These are phyloP conservation scores for Sarcodon sp. DNA, from an alignment of 768 basidiomycete species.

Conservation along the genomic window DNA sequence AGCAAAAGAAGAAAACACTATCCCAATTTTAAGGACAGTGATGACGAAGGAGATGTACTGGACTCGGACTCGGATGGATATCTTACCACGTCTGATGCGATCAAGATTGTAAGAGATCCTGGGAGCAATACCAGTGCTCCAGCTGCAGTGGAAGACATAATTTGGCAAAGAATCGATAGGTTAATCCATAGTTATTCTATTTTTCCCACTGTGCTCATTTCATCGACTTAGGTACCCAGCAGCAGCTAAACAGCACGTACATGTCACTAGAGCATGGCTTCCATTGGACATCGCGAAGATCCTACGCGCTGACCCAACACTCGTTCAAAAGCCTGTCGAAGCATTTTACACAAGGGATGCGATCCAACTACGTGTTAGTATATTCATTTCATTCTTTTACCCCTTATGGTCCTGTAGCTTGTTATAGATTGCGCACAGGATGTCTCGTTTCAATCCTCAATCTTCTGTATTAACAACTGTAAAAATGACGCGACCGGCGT, in stretches of 20 bases:
- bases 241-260: constrained; percentile 52
- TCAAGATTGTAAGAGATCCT: constrained; percentile 45
- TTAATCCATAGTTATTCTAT: constrained; percentile 13
- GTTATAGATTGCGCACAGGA: constrained; percentile 74
- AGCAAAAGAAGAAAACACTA: constrained; percentile 38
- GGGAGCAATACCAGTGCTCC: constrained; percentile 46
- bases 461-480: constrained; percentile 49
- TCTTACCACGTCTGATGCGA: constrained; percentile 47
- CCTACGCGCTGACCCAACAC: constrained; percentile 42
- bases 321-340: constrained; percentile 82
- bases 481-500: constrained; percentile 80
- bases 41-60: constrained; percentile 34
- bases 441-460: constrained; percentile 80
- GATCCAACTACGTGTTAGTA: constrained; percentile 69
- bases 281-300: constrained; percentile 73
- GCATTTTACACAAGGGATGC: constrained; percentile 95
- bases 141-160: constrained; percentile 40
- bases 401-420: neutral
- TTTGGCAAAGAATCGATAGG: constrained; percentile 64
- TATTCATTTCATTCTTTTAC: neutral
- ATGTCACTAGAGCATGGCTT: constrained; percentile 67
- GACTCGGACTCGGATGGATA: constrained; percentile 32
- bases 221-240: constrained; percentile 49
- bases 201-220: neutral
- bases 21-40: constrained; percentile 27